Conservation (phyloP, 805 yeast species). For the Yamadazyma insecticola region DNA sequence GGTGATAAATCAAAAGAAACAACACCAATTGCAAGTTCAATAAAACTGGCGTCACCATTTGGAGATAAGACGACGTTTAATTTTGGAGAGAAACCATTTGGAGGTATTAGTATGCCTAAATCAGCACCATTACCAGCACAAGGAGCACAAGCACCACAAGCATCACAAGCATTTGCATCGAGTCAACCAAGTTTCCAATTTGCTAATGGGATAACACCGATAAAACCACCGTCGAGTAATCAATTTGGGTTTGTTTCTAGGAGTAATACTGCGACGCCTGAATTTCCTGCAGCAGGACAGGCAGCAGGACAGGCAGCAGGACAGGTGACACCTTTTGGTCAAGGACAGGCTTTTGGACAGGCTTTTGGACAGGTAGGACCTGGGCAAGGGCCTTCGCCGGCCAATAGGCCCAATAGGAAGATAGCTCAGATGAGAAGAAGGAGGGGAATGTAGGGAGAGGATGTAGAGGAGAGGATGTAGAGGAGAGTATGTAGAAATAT, state of each 20-base stretch:
- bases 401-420: constrained; percentile 16
- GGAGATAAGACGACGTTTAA: constrained; percentile 11
- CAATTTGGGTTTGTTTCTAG: constrained; percentile 3
- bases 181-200: too few relatives aligned
- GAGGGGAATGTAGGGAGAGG: constrained; percentile 16
- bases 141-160: not conserved
- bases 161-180: constrained; percentile 2
- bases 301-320: not conserved
- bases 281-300: constrained; percentile 1
- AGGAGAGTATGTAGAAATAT: not conserved
- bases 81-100: constrained; percentile 22
- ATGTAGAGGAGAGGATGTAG: not conserved
- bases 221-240: constrained; percentile 7
- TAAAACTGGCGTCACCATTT: constrained; percentile 4
- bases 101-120: constrained; percentile 33
- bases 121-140: constrained; percentile 12
- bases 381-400: too few relatives aligned
- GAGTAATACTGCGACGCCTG: constrained; percentile 8
- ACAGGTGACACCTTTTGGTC: not conserved
- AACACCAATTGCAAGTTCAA: not conserved
- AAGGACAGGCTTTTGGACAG: not conserved
- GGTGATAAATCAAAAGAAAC: too few relatives aligned
- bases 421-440: constrained; percentile 33
- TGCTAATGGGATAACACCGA: constrained; percentile 11
- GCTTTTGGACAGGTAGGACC: too few relatives aligned